Base-by-base conservation (phyloP, 2,329 filamentous ascomycete genomes). In the Fusarium vanettenii region DNA sequence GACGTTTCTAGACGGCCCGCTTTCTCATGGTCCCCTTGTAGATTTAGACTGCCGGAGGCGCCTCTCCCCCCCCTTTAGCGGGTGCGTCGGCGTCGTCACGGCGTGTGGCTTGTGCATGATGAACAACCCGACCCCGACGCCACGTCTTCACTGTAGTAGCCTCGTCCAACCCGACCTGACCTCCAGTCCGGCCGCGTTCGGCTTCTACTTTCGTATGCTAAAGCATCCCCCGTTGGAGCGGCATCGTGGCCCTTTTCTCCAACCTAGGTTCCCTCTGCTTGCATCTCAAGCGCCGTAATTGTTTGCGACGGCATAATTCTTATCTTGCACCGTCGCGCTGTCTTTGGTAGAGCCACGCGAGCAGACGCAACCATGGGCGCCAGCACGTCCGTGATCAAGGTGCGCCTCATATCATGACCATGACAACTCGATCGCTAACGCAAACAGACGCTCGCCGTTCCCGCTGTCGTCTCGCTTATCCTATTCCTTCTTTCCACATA, bases 401-500 rank as follows among this genome's bases (percentile, higher is more conserved):
- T 81, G 67, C 68, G 76, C 41, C 67, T 25, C 39, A 57, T 56
- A 63, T 75, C 70, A 69, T 63, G 62, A 50, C 22, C 69, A 69
- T 66, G 66, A 61, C 64, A 63, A 27, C 25, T 61, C 16, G 13
- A 33, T 50, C 29, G 56, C 64, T 74, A 61, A 73, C 72, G 79
- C 62, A 59, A 56, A 8, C 78, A 95, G 93, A 93, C 92, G 6
- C 84, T 95, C 72, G 82, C 94, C 77, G 85, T 94, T 73, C 93
- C 93, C 37, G 92, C 92, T 63, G 78, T 92, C 79, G 91, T 95
- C 79, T 93, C 93, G 55, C 87, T 95, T 57, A 82, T 89, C 71
- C 84, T 94, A 75, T 95, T 94, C 82, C 82, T 95, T 76, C 67
- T 91, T 67, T 84, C 92, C 66, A 92, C 90, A 66, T 93, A 91